These are phyloP conservation scores for Backusella luteola DNA, from an alignment of 192 early-diverging fungal species.

Conservation along the genomic window DNA sequence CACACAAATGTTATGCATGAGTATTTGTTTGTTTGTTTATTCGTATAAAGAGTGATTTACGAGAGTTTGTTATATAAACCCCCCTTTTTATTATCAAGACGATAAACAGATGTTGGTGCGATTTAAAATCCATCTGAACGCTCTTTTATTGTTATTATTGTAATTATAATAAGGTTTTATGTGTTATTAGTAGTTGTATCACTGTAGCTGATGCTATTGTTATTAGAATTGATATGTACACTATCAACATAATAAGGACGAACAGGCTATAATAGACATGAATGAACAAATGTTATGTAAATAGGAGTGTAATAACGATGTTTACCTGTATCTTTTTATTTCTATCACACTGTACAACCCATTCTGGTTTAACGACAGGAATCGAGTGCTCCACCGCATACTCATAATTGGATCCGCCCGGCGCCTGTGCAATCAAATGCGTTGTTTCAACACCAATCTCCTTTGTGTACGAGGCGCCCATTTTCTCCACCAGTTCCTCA, in stretches of 20 bases:
- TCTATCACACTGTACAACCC: slow-evolving; percentile 88
- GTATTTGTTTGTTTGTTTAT: neutral
- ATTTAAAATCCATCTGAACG: neutral
- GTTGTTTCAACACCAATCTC: slow-evolving; percentile 85
- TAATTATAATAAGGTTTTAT: neutral
- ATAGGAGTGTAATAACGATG: no score
- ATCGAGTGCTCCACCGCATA: slow-evolving; percentile 86
- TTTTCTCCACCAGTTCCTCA: slow-evolving; percentile 70
- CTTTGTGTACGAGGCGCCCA: slow-evolving; percentile 89
- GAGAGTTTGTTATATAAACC: neutral
- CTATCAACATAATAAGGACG: slow-evolving; percentile 52
- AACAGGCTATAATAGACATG: slow-evolving; percentile 33
- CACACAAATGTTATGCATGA: neutral
- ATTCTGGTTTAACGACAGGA: slow-evolving; percentile 94
- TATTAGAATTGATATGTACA: slow-evolving; percentile 9
- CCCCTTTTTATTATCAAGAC: neutral
- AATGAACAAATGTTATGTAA: neutral
- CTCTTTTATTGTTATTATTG: neutral
- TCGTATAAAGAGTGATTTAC: neutral
- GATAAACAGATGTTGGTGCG: neutral
- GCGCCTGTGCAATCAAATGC: slow-evolving; percentile 84
- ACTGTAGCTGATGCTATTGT: neutral
- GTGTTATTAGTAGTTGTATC: neutral
- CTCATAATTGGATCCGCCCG: slow-evolving; percentile 84
- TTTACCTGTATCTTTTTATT: slow-evolving; percentile 82